phyloP scores from a whole-genome alignment of 345 rosid genomes.

The Camelina hispida region DNA sequence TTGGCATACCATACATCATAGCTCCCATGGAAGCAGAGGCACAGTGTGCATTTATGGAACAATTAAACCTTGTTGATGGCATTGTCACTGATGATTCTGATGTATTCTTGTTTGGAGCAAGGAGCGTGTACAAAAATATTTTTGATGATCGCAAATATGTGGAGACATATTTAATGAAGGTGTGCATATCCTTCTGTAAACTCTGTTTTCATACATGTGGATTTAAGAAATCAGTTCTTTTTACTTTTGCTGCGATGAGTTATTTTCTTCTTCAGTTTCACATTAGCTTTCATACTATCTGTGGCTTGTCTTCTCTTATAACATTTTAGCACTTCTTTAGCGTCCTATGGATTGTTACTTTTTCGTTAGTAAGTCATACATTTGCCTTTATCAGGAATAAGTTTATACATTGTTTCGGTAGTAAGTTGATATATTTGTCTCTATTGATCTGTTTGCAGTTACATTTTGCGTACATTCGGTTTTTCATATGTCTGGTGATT shows the following conservation, averaged over 20 bases:
- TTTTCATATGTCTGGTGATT: constrained; percentile 10
- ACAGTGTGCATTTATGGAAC: constrained; percentile 93
- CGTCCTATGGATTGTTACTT: background rate
- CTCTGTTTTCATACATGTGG: background rate
- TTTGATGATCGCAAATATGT: constrained; percentile 98
- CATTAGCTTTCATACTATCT: constrained; percentile 7
- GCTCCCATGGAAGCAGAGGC: constrained; percentile 99
- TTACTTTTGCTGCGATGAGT: background rate
- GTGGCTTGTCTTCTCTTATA: constrained; percentile 6
- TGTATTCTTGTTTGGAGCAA: constrained; percentile 90
- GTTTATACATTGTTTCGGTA: background rate
- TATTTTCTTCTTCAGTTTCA: background rate
- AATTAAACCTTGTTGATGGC: constrained; percentile 87
- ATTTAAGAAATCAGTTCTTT: background rate
- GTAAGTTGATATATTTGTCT: background rate
- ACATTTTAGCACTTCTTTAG: constrained; percentile 7
- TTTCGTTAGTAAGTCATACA: constrained; percentile 6
- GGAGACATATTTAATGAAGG: constrained; percentile 95
- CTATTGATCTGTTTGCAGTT: constrained; percentile 4
- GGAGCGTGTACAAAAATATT: constrained; percentile 91
- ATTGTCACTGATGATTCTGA: constrained; percentile 97
- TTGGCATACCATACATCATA: constrained; percentile 94
- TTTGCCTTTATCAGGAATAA: constrained; percentile 1
- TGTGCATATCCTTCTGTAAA: constrained; percentile 35
- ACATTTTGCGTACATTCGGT: background rate